Conservation (phyloP, 257 asterid genomes). For the Linderniella brevidens region DNA sequence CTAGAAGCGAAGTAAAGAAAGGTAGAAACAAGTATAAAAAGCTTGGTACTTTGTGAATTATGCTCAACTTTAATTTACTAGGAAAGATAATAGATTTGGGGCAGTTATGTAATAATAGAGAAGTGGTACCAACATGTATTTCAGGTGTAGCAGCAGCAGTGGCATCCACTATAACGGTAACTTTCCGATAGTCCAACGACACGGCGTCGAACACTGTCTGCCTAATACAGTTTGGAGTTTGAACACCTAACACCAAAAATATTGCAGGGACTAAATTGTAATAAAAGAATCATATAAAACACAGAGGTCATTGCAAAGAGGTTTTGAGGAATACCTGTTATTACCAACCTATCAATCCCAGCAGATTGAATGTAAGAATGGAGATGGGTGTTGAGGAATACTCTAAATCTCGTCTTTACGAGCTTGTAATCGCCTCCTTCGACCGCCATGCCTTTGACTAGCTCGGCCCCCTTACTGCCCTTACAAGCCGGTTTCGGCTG, state of each 20-base stretch:
- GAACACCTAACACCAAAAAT: slow-evolving; percentile 40
- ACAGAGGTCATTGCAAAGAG: no score
- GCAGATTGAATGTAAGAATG: slow-evolving; percentile 57
- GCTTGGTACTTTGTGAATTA: no score
- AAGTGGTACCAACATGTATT: slow-evolving; percentile 45
- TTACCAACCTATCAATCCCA: slow-evolving; percentile 33
- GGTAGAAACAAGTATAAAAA: not conserved
- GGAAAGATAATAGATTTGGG: slow-evolving; percentile 4
- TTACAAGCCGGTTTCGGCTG: slow-evolving; percentile 61
- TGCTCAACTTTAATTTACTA: no score
- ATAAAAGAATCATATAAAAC: no score
- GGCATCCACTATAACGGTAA: slow-evolving; percentile 60
- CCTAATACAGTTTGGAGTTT: slow-evolving; percentile 82
- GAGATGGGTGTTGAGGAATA: slow-evolving; percentile 74
- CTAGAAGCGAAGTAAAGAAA: not conserved
- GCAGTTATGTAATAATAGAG: no score
- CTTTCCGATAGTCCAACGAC: slow-evolving; percentile 47
- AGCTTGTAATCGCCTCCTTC: slow-evolving; percentile 66
- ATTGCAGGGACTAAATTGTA: not conserved
- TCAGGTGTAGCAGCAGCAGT: slow-evolving; percentile 84
- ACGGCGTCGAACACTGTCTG: slow-evolving; percentile 87
- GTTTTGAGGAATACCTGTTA: slow-evolving; percentile 28
- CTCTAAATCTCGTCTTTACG: slow-evolving; percentile 83
- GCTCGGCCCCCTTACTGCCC: slow-evolving; percentile 72
- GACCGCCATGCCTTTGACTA: slow-evolving; percentile 59